phyloP scores from a whole-genome alignment of 202 grass and related monocot genomes.

The Bolboschoenoplectus hybrid region DNA sequence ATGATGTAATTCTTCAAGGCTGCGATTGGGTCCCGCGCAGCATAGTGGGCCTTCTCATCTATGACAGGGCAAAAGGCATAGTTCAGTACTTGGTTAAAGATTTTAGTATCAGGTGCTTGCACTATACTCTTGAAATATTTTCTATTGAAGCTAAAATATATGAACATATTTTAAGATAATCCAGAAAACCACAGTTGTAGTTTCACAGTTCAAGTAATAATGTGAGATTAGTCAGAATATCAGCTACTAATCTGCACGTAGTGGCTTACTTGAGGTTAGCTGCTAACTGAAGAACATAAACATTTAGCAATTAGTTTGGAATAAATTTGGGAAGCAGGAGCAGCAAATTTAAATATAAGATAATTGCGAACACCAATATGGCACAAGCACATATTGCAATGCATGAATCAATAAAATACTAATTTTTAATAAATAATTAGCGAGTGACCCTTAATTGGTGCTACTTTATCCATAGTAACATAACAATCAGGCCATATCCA shows the following conservation, averaged over 20 bases:
- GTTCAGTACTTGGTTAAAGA: slow-evolving; percentile 9
- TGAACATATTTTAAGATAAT: neutral
- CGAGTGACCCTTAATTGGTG: neutral
- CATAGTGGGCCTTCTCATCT: slow-evolving; percentile 92
- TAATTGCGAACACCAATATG: neutral
- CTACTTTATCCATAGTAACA: neutral
- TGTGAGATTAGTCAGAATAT: neutral
- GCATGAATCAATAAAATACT: neutral
- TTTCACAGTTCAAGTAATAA: neutral
- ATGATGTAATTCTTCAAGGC: slow-evolving; percentile 81
- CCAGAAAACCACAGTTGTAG: neutral
- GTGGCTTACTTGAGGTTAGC: neutral
- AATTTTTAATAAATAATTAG: neutral
- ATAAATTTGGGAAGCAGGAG: neutral
- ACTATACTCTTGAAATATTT: neutral
- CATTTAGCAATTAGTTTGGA: neutral
- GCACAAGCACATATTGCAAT: neutral
- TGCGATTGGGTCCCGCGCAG: slow-evolving; percentile 67
- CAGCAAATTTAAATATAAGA: neutral
- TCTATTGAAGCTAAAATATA: neutral
- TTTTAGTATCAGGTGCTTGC: slow-evolving; percentile 21
- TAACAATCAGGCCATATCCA: neutral
- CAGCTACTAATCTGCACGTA: neutral
- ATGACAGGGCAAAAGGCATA: slow-evolving; percentile 10
- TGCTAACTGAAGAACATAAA: neutral